Evolutionary conservation across 441 rosid genomes (phyloP).

Genomic region (Geranium incanum): DNA sequence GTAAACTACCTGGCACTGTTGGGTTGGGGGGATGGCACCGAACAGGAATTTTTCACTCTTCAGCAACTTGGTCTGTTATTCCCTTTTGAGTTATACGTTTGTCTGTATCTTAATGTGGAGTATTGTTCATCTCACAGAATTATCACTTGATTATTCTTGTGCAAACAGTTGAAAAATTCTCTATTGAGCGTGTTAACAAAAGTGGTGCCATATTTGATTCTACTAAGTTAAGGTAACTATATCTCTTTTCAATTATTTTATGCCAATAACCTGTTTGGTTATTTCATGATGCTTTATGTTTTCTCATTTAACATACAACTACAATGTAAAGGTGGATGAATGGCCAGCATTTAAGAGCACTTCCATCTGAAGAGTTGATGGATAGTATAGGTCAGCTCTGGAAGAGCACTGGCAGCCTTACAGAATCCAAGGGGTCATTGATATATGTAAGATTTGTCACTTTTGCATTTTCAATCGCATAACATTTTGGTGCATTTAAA

Average conservation of each 20-base stretch:
- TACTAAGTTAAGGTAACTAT: conserved; percentile 63
- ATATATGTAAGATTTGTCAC: conserved; percentile 48
- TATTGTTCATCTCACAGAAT: conserved; percentile 12
- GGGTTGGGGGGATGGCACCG: conserved; percentile 98
- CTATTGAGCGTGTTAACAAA: conserved; percentile 81
- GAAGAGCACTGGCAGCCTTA: conserved; percentile 57
- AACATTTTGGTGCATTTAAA: background rate
- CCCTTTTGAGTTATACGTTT: background rate
- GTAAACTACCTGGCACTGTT: conserved; percentile 87
- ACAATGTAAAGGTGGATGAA: conserved; percentile 80
- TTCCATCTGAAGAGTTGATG: conserved; percentile 54
- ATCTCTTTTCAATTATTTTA: background rate
- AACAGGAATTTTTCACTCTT: conserved; percentile 83
- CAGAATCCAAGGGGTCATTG: conserved; percentile 55
- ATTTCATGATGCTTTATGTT: conserved; percentile 12
- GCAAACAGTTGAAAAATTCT: conserved; percentile 70
- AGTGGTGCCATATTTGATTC: conserved; percentile 83
- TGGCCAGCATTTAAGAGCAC: conserved; percentile 72
- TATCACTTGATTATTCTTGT: conserved; percentile 15
- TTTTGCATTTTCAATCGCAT: background rate
- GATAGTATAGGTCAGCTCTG: conserved; percentile 73
- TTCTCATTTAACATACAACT: conserved; percentile 6
- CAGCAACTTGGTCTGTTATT: conserved; percentile 60
- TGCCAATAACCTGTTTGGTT: background rate
- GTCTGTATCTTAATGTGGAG: conserved; percentile 8